Evolutionary conservation across 257 asterid species (phyloP).

Genomic region (Orobanche coerulescens): DNA sequence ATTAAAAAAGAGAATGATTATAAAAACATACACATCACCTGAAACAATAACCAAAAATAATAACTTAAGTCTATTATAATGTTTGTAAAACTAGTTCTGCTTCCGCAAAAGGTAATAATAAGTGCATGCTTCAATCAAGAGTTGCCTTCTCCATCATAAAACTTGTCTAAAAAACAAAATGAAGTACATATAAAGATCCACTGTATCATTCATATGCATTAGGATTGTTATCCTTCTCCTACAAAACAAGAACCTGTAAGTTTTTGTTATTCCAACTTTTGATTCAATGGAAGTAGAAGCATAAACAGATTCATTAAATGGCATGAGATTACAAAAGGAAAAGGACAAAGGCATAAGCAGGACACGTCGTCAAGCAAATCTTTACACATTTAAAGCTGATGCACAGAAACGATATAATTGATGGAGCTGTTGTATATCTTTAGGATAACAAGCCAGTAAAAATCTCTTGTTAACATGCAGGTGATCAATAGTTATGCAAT

Average conservation of each 20-base stretch:
- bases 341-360: neutral
- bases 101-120: conserved; percentile 9
- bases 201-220: neutral
- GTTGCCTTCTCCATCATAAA: neutral
- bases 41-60: conserved; percentile 2
- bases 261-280: neutral
- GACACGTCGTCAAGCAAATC: conserved; percentile 3
- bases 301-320: neutral
- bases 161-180: neutral
- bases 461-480: neutral
- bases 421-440: no score
- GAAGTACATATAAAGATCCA: neutral
- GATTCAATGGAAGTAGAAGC: neutral
- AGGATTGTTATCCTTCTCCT: conserved; percentile 8
- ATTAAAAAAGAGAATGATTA: neutral
- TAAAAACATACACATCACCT: neutral
- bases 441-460: neutral
- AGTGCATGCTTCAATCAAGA: neutral
- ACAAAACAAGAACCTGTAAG: neutral
- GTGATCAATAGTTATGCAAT: neutral
- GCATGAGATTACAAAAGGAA: neutral
- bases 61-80: neutral
- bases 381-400: neutral
- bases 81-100: conserved; percentile 4
- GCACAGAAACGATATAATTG: neutral